Evolutionary conservation across 2,329 filamentous ascomycete genomes (phyloP), one percentile per base, ranked within the genome.

Genomic region (Diaporthe vexans): DNA sequence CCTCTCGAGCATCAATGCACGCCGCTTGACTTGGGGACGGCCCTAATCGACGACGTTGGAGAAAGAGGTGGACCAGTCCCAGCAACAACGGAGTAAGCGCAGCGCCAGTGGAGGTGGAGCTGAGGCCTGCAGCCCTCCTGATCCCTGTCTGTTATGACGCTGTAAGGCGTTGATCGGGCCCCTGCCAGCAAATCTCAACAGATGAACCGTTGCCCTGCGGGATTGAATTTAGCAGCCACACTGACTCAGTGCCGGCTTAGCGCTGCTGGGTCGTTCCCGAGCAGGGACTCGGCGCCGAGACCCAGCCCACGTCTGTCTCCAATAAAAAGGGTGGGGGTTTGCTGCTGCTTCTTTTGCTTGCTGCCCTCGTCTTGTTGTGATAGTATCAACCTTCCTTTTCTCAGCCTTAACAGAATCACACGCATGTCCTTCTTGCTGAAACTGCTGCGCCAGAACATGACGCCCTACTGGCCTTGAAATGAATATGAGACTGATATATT

Each of bases 191-290:
- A 40, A 67, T 52, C 63, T 52, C 63, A 24, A 48, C 15, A 67
- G 63, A 52, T 52, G 46, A 52, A 52, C 61, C 19, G 61, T 33
- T 51, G 26, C 21, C 61, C 40, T 48, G 61, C 61, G 43, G 26
- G 43, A 48, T 33, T 51, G 43, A 13, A 51, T 67, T 67, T 67
- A 67, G 63, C 46, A 67, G 46, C 46, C 46, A 33, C 63, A 37
- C 29, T 52, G 63, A 67, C 63, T 67, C 63, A 24, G 63, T 52
- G 59, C 59, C 59, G 43, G 40, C 59, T 17, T 65, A 65, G 59
- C 59, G 40, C 26, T 51, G 59, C 59, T 46, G 9, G n/a, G 10
- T 51, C 4, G 17, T 26, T n/a, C 33, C 15, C 17, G 24, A 63
- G 40, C 59, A 63, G 59, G 59, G 59, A 33, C 17, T 63, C 40